Conservation (phyloP, 495 filamentous ascomycete species). For the Aspergillus incahuasiensis region DNA sequence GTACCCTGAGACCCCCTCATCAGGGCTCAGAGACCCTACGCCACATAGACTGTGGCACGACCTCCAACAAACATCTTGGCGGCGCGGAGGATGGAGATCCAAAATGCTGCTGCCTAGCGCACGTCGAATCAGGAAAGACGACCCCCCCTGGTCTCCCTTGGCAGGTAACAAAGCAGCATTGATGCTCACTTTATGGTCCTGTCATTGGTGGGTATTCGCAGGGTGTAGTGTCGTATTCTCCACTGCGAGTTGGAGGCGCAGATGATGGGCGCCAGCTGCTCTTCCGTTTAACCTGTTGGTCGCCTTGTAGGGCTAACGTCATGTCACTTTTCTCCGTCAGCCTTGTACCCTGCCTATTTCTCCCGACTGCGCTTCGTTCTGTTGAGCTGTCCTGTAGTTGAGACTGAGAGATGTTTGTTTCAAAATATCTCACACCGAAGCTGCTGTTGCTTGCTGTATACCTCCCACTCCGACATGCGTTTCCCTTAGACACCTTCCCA, state of each 20-base stretch:
- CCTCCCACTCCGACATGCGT: not conserved
- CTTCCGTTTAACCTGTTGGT: too few relatives aligned
- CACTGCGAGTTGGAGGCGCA: too few relatives aligned
- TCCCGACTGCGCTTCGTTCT: too few relatives aligned
- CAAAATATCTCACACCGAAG: not conserved
- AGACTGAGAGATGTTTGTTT: not conserved
- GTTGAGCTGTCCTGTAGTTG: too few relatives aligned
- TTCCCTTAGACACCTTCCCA: not conserved
- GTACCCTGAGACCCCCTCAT: not conserved
- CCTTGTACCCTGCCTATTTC: too few relatives aligned
- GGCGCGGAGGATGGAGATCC: not conserved
- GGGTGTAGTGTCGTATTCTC: too few relatives aligned
- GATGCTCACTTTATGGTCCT: not conserved
- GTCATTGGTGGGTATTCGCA: too few relatives aligned
- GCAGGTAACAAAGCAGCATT: not conserved
- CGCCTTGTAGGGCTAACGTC: slow-evolving; percentile 1
- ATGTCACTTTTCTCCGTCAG: not conserved
- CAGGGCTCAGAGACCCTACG: not conserved
- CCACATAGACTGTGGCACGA: slow-evolving; percentile 3
- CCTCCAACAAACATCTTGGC: not conserved
- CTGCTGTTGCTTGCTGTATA: not conserved
- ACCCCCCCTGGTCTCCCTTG: not conserved
- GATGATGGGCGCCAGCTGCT: too few relatives aligned
- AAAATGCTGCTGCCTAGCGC: slow-evolving; percentile 1
- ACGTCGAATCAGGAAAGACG: not conserved